These are phyloP conservation scores for Plasmodium billcollinsi DNA, from an alignment of 169 alveolate species.

Conservation along the genomic window DNA sequence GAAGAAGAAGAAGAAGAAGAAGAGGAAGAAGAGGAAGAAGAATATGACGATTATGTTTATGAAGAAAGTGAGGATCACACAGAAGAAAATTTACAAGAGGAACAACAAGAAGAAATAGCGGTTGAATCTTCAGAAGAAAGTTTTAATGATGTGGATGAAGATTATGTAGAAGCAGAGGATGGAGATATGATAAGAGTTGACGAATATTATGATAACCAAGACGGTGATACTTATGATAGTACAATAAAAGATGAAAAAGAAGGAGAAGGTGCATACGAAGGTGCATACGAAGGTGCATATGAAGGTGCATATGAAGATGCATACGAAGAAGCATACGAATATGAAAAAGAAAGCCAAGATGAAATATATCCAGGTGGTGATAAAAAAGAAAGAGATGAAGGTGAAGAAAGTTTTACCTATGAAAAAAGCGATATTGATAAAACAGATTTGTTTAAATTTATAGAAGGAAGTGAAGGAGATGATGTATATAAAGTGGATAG, in stretches of 20 bases:
- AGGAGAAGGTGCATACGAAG: background rate
- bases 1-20: background rate
- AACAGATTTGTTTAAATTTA: no score
- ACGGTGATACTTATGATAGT: background rate
- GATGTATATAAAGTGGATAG: background rate
- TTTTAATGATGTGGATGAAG: background rate
- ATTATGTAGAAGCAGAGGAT: background rate
- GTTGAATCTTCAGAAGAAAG: background rate
- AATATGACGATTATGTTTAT: slow-evolving; percentile 2
- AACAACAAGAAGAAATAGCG: background rate
- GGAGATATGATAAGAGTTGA: background rate
- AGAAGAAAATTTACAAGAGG: background rate
- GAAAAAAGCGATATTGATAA: no score
- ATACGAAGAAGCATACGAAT: background rate
- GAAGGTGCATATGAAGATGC: background rate
- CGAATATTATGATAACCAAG: background rate
- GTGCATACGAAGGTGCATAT: background rate
- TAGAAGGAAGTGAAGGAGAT: background rate
- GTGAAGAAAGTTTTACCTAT: background rate
- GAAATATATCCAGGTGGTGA: background rate
- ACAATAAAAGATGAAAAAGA: background rate
- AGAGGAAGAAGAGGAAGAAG: background rate
- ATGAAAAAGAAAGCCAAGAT: no score
- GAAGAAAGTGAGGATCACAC: background rate
- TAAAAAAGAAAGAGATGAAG: background rate